Evolutionary conservation across 805 yeast species (phyloP).

Genomic region (Metschnikowia dekortorum): DNA sequence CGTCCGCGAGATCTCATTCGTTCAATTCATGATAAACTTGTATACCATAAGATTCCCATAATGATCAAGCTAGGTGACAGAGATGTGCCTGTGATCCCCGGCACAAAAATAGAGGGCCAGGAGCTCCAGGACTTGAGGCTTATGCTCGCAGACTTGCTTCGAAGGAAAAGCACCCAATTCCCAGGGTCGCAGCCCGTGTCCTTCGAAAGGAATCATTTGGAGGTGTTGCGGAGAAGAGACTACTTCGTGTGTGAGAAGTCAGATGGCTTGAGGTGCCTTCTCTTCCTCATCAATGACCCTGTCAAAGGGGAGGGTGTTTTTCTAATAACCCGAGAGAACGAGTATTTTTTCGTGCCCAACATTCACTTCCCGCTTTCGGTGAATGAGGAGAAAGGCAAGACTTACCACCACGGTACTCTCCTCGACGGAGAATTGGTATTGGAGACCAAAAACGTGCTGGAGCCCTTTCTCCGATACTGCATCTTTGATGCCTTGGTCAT

Average conservation of each 20-base stretch:
- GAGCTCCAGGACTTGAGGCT: slow-evolving; percentile 64
- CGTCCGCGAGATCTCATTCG: background rate
- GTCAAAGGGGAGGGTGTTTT: slow-evolving; percentile 85
- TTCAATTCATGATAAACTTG: slow-evolving; percentile 1
- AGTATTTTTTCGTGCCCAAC: slow-evolving; percentile 74
- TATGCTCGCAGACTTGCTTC: slow-evolving; percentile 63
- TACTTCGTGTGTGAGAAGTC: slow-evolving; percentile 94
- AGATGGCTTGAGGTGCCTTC: slow-evolving; percentile 84
- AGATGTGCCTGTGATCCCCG: slow-evolving; percentile 83
- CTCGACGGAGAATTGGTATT: slow-evolving; percentile 92
- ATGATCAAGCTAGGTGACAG: slow-evolving; percentile 41
- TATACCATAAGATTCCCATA: background rate
- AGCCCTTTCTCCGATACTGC: slow-evolving; percentile 57
- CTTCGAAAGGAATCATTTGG: slow-evolving; percentile 70
- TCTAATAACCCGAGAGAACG: slow-evolving; percentile 83
- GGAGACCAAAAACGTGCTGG: slow-evolving; percentile 58
- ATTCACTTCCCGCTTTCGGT: slow-evolving; percentile 73
- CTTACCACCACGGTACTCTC: slow-evolving; percentile 80
- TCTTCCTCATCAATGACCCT: slow-evolving; percentile 63
- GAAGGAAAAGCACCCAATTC: slow-evolving; percentile 52
- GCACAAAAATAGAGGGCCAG: slow-evolving; percentile 67
- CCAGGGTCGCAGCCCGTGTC: slow-evolving; percentile 97
- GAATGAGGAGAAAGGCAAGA: slow-evolving; percentile 42
- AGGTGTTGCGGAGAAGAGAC: slow-evolving; percentile 61
- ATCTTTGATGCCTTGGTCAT: slow-evolving; percentile 89